Conservation (phyloP, 345 rosid species). For the Lumnitzera littorea region DNA sequence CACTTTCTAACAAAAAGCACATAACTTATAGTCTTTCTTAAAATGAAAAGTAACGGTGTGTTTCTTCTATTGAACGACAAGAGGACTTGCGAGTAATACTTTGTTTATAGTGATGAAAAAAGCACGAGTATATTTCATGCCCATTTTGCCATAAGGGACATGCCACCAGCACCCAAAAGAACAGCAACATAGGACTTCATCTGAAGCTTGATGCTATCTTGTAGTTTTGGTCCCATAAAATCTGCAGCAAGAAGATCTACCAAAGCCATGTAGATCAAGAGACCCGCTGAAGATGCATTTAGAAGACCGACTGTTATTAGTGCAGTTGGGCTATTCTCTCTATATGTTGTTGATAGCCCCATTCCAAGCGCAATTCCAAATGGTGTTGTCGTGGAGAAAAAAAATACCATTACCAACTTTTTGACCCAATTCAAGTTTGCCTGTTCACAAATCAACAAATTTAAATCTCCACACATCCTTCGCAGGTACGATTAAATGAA, state of each 20-base stretch:
- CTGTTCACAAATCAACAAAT: slow-evolving; percentile 6
- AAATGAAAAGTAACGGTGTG: too few species aligned
- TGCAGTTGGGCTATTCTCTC: slow-evolving; percentile 49
- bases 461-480: too few species aligned
- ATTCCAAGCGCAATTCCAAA: slow-evolving; percentile 61
- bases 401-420: slow-evolving; percentile 47
- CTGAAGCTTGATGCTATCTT: slow-evolving; percentile 62
- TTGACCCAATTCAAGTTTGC: slow-evolving; percentile 43
- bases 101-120: too few species aligned
- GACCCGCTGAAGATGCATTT: slow-evolving; percentile 65
- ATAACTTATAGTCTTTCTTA: too few species aligned
- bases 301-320: slow-evolving; percentile 57
- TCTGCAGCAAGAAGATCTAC: slow-evolving; percentile 68
- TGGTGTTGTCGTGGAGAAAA: slow-evolving; percentile 70
- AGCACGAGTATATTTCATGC: slow-evolving; percentile 22
- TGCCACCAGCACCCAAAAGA: slow-evolving; percentile 63
- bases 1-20: too few species aligned
- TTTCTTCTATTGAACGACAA: too few species aligned
- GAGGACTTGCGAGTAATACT: too few species aligned
- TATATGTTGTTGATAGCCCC: slow-evolving; percentile 43
- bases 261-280: slow-evolving; percentile 72
- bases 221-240: slow-evolving; percentile 68
- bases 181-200: slow-evolving; percentile 40
- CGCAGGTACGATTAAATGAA: too few species aligned
- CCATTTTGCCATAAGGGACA: slow-evolving; percentile 77